Percentiles rank a stretch among this genome's conserved stretches.
Conservation (phyloP, 139 green algal species). For the Desmodesmus armatus region DNA sequence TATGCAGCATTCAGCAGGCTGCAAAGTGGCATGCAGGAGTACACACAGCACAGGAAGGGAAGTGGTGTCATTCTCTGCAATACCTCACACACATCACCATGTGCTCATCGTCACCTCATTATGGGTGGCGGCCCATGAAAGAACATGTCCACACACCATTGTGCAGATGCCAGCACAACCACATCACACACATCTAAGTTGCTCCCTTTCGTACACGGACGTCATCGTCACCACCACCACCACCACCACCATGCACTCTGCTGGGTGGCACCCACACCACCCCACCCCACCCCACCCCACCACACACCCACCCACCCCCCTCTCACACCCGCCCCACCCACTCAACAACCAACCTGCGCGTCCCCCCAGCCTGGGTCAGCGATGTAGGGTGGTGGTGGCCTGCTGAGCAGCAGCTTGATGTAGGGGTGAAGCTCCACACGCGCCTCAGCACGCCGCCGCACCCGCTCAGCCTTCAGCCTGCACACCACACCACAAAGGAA, state of each 20-base stretch:
- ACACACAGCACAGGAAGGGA: no score
- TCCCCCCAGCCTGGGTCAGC: conserved; percentile 41
- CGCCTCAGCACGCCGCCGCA: conserved; percentile 44
- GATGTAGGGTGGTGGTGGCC: conserved; percentile 40
- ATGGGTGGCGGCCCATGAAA: no score
- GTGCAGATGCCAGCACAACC: background rate
- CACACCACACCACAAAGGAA: no score
- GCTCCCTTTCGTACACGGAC: background rate
- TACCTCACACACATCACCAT: no score
- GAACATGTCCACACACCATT: no score
- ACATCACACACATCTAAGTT: background rate
- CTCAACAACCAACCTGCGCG: conserved; percentile 3
- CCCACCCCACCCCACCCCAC: background rate
- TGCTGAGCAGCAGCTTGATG: conserved; percentile 62
- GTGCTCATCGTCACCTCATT: no score
- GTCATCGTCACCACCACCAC: background rate
- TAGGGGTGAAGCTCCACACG: conserved; percentile 69
- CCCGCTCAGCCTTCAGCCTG: conserved; percentile 25
- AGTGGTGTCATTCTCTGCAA: no score
- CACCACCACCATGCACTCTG: background rate
- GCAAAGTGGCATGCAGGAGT: no score
- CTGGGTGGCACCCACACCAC: background rate
- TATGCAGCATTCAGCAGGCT: no score
- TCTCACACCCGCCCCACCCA: background rate
- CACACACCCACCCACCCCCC: background rate